phyloP scores from a whole-genome alignment of 257 asterid genomes.

The Verbena officinalis region DNA sequence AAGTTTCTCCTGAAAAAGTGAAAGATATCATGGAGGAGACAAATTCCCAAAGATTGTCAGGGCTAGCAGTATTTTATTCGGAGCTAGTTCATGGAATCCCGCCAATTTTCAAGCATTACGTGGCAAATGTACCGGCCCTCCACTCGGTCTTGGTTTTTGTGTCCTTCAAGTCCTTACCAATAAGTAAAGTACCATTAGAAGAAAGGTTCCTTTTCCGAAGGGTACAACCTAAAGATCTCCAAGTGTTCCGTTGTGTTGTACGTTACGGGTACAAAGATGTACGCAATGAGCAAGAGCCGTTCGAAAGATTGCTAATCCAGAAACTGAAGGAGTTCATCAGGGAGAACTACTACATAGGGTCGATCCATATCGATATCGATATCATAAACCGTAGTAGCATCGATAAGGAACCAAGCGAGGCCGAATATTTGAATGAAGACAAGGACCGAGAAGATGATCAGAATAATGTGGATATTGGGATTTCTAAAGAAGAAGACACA shows the following conservation, averaged over 20 bases:
- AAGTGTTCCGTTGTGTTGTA: constrained; percentile 55
- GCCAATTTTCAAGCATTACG: constrained; percentile 62
- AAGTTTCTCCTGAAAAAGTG: constrained; percentile 44
- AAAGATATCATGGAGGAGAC: constrained; percentile 29
- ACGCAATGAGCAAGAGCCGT: constrained; percentile 40
- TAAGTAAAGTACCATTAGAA: constrained; percentile 49
- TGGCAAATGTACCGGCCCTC: constrained; percentile 51
- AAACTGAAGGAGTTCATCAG: constrained; percentile 40
- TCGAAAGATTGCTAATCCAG: constrained; percentile 44
- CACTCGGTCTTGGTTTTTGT: constrained; percentile 58
- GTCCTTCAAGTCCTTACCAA: constrained; percentile 54
- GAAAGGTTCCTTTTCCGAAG: constrained; percentile 57
- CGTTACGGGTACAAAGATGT: constrained; percentile 63
- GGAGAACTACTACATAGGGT: constrained; percentile 23
- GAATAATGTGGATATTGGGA: neutral
- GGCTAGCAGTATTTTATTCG: constrained; percentile 61
- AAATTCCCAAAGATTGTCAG: constrained; percentile 38
- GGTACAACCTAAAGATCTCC: constrained; percentile 46
- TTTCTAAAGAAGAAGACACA: neutral
- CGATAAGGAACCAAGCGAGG: neutral
- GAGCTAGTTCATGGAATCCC: constrained; percentile 74
- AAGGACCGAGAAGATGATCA: neutral
- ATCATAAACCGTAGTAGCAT: neutral
- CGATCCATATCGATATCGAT: too few species aligned
- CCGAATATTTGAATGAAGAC: neutral